These are phyloP conservation scores for Wickerhamomyces strasburgensis DNA, from an alignment of 805 yeast genomes.

Conservation along the genomic window DNA sequence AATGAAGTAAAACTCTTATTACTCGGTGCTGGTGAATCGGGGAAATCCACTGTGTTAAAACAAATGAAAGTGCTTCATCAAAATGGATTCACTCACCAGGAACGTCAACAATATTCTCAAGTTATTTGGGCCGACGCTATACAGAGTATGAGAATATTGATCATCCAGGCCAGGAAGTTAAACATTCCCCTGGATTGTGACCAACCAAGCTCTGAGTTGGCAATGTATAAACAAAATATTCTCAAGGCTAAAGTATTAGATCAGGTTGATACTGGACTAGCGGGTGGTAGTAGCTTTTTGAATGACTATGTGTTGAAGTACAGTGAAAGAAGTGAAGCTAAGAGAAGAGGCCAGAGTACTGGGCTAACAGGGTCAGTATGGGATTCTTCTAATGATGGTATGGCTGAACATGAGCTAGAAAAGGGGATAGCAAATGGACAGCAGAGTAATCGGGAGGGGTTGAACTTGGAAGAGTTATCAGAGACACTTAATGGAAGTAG, in stretches of 20 bases:
- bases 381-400: constrained; percentile 17
- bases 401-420: constrained; percentile 1
- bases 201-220: constrained; percentile 41
- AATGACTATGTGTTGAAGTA: constrained; percentile 62
- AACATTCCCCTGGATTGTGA: constrained; percentile 67
- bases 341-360: constrained; percentile 49
- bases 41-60: constrained; percentile 88
- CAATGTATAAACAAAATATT: constrained; percentile 42
- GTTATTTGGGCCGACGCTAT: constrained; percentile 92
- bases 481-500: constrained; percentile 17
- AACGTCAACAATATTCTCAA: constrained; percentile 73
- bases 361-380: constrained; percentile 39
- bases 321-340: constrained; percentile 47
- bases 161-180: constrained; percentile 68
- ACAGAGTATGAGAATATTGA: constrained; percentile 72
- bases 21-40: constrained; percentile 94
- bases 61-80: constrained; percentile 84
- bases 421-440: too few relatives aligned
- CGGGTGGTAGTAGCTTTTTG: constrained; percentile 61
- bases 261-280: constrained; percentile 57
- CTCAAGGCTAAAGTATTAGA: constrained; percentile 55
- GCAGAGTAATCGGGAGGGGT: not conserved
- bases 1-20: constrained; percentile 66
- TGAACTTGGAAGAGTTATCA: constrained; percentile 17
- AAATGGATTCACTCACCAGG: constrained; percentile 76